Conservation (phyloP, 73 alveolate genomes). For the Symbiodinium pilosum region DNA sequence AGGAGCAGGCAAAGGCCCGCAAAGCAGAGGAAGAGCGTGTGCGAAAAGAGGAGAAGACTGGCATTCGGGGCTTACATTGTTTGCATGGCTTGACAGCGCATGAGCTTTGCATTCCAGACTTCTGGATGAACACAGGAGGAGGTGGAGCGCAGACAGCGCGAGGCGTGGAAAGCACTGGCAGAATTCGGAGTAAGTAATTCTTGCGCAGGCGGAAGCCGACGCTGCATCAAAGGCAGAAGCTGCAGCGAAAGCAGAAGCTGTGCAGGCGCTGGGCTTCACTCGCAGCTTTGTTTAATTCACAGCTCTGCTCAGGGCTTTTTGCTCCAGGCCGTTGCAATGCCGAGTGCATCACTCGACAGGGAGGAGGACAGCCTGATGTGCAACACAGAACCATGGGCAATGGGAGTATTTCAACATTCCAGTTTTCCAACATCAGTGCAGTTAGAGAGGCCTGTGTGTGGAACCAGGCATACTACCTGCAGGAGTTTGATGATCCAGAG, state of each 20-base stretch:
- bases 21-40: background rate
- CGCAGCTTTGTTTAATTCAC: no score
- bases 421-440: no score
- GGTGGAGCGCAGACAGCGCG: constrained; percentile 2
- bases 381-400: no score
- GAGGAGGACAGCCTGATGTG: background rate
- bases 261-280: background rate
- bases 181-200: background rate
- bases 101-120: background rate
- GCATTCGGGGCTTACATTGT: no score
- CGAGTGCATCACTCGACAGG: background rate
- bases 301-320: background rate
- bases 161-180: background rate
- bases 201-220: background rate
- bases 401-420: no score
- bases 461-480: background rate
- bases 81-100: no score
- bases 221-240: background rate
- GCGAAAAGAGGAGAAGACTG: background rate
- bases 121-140: background rate
- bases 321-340: background rate
- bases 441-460: background rate
- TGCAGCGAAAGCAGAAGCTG: background rate
- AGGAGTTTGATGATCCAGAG: background rate
- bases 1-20: background rate